Evolutionary conservation across 176 grass and related monocot species (phyloP).

Genomic region (Cocos nucifera): DNA sequence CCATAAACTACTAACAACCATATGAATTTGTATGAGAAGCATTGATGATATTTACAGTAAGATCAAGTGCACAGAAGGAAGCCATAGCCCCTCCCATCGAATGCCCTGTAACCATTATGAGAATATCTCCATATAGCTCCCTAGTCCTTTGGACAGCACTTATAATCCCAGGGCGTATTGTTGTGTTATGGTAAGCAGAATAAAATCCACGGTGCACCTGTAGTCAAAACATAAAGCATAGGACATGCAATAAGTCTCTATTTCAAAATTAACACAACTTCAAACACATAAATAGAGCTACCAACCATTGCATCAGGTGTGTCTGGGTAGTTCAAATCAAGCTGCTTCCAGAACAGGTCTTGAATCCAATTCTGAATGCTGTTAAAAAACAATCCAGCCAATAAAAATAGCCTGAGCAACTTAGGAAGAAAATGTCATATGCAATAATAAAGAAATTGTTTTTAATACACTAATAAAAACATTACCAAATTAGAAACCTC

Average conservation of each 20-base stretch:
- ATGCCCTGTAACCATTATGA: conserved; percentile 11
- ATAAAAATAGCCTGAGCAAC: background rate
- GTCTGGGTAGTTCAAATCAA: conserved; percentile 78
- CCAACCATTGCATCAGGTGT: conserved; percentile 50
- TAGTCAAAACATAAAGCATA: background rate
- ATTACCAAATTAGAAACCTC: no score
- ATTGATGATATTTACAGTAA: conserved; percentile 2
- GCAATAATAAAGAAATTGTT: no score
- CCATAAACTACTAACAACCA: no score
- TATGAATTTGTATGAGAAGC: background rate
- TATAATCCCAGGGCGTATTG: background rate
- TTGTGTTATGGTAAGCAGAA: conserved; percentile 21
- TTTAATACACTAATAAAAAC: no score
- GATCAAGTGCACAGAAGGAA: conserved; percentile 21
- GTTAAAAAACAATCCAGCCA: conserved; percentile 11
- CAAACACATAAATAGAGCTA: background rate
- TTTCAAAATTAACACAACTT: background rate
- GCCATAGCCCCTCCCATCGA: conserved; percentile 20
- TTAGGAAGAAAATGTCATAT: background rate
- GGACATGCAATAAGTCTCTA: background rate
- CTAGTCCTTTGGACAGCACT: conserved; percentile 6
- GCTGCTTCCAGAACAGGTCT: conserved; percentile 85
- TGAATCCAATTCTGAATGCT: conserved; percentile 83
- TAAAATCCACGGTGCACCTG: conserved; percentile 20
- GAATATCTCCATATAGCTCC: conserved; percentile 10